A percentile compares a stretch with the other conserved stretches of the same genome.
phyloP scores from a whole-genome alignment of 2,329 filamentous ascomycete genomes.

The Graphiopsis chlorocephala region DNA sequence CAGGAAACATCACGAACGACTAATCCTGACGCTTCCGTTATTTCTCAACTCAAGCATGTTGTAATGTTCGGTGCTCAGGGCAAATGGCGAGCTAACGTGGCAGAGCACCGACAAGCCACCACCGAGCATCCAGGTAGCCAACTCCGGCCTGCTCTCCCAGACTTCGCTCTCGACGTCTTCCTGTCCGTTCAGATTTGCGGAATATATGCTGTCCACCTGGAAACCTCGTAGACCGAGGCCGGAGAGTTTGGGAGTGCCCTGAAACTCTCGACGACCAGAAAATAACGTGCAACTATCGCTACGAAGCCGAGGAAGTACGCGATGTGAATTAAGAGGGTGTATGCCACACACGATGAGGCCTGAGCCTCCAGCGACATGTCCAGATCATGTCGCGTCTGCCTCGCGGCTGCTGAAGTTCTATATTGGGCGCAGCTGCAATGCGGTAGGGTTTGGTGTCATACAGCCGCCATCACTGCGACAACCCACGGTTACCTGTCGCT shows the following conservation, averaged over 20 bases:
- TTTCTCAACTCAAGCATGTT: not conserved
- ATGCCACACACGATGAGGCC: not conserved
- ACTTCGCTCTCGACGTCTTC: not conserved
- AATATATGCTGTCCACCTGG: slow-evolving; percentile 18
- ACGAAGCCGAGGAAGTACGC: not conserved
- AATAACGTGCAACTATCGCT: slow-evolving; percentile 7
- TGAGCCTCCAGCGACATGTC: not conserved
- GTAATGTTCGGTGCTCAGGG: not conserved
- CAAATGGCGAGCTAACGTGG: too few species aligned
- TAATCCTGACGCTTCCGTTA: too few species aligned
- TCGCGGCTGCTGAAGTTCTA: not conserved
- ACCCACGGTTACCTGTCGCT: not conserved
- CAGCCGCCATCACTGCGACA: too few species aligned
- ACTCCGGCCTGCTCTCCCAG: not conserved
- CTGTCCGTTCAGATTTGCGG: slow-evolving; percentile 17
- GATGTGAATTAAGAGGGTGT: not conserved
- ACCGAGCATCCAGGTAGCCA: too few species aligned
- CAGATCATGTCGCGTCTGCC: not conserved
- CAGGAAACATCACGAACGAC: too few species aligned
- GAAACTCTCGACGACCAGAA: slow-evolving; percentile 21
- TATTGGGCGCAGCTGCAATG: not conserved
- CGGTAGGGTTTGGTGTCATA: too few species aligned
- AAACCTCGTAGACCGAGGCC: slow-evolving; percentile 11
- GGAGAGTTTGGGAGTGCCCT: slow-evolving; percentile 19
- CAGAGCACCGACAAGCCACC: too few species aligned